Evolutionary conservation across 768 basidiomycete species (phyloP).

Genomic region (Panus rudis): DNA sequence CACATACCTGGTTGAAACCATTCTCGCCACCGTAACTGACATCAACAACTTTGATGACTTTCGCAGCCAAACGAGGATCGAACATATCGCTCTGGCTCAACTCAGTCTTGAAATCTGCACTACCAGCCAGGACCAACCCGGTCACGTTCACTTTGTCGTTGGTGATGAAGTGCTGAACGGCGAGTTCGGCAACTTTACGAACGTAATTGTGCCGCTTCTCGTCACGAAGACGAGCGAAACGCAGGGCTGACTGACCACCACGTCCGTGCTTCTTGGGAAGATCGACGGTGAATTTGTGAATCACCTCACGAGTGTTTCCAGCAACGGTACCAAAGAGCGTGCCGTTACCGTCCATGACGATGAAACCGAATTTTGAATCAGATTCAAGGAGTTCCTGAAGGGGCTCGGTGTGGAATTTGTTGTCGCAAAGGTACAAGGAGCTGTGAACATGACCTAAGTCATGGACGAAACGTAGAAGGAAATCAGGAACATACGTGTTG

Average conservation of each 20-base stretch:
- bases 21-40: conserved; percentile 98
- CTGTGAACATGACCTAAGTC: conserved; percentile 30
- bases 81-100: conserved; percentile 96
- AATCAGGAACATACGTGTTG: conserved; percentile 68
- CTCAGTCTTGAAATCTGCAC: conserved; percentile 98
- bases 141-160: conserved; percentile 98
- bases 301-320: conserved; percentile 93
- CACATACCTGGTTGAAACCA: conserved; percentile 92
- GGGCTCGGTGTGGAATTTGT: conserved; percentile 99
- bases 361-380: conserved; percentile 97
- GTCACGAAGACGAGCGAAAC: conserved; percentile 98
- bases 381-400: conserved; percentile 94
- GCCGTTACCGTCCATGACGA: conserved; percentile 99
- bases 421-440: conserved; percentile 97
- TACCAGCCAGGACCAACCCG: conserved; percentile 92
- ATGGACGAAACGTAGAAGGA: background rate
- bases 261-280: conserved; percentile 99
- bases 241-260: conserved; percentile 98
- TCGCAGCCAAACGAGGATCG: conserved; percentile 78
- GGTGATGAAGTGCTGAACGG: conserved; percentile 97
- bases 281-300: conserved; percentile 99
- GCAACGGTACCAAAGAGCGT: conserved; percentile 93
- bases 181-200: conserved; percentile 94
- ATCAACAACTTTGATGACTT: conserved; percentile 97
- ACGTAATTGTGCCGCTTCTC: conserved; percentile 99